Conservation (phyloP, 1,139 yeast species). For the Geotrichum candidum region DNA sequence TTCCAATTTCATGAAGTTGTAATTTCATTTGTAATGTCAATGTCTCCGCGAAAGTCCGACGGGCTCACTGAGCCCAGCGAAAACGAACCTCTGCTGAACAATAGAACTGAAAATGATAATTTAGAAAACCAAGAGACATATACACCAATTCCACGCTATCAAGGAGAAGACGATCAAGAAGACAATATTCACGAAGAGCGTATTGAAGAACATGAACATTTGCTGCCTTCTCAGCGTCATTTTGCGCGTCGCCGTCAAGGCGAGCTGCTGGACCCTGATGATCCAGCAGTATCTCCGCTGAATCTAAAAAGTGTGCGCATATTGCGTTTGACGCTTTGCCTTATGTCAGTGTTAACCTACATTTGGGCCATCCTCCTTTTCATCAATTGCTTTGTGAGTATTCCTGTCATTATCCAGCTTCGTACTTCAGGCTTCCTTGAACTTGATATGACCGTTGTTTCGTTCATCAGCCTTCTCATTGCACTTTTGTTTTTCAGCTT, state of each 20-base stretch:
- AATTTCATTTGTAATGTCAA: neutral
- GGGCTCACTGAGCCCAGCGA: neutral
- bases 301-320: constrained; percentile 40
- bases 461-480: constrained; percentile 44
- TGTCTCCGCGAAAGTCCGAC: neutral
- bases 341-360: constrained; percentile 39
- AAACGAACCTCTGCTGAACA: neutral
- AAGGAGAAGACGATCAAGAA: neutral
- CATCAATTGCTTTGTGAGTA: constrained; percentile 53
- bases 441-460: constrained; percentile 46
- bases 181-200: neutral
- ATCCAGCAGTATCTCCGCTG: constrained; percentile 60
- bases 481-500: constrained; percentile 52
- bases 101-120: neutral
- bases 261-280: constrained; percentile 31
- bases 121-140: neutral
- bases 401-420: constrained; percentile 44
- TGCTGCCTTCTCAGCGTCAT: neutral
- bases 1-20: no score
- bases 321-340: constrained; percentile 42
- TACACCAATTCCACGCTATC: neutral
- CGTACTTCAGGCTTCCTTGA: constrained; percentile 58
- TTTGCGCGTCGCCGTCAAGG: neutral
- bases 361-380: constrained; percentile 45
- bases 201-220: neutral